Conservation (phyloP, 257 asterid genomes). For the Avicennia marina region DNA sequence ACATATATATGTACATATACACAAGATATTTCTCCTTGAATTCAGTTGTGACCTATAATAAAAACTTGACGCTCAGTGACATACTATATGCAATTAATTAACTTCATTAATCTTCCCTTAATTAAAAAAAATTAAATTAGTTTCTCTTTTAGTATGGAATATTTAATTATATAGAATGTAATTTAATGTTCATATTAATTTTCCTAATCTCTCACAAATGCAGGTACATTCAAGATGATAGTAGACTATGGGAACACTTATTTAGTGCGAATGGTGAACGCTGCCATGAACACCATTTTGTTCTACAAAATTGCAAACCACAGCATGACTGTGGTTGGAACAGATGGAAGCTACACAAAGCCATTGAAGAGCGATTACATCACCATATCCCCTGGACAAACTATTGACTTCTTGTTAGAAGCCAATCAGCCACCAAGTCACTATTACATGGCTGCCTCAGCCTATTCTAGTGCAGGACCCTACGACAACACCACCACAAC, state of each 20-base stretch:
- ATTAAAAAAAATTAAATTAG: too few species aligned
- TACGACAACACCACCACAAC: slow-evolving; percentile 56
- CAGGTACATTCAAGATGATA: slow-evolving; percentile 41
- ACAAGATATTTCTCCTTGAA: too few species aligned
- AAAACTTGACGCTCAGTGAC: too few species aligned
- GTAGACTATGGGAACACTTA: slow-evolving; percentile 46
- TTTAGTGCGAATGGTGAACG: slow-evolving; percentile 46
- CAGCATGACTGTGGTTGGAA: slow-evolving; percentile 46
- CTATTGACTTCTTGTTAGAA: slow-evolving; percentile 45
- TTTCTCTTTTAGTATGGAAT: too few species aligned
- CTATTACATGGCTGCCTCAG: slow-evolving; percentile 56
- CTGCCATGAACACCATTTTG: slow-evolving; percentile 51
- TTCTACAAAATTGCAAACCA: slow-evolving; percentile 48
- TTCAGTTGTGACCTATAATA: too few species aligned
- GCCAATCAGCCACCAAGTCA: slow-evolving; percentile 45
- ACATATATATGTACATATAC: too few species aligned
- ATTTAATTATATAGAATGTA: too few species aligned
- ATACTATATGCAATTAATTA: too few species aligned
- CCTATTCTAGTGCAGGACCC: slow-evolving; percentile 19
- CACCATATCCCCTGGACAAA: slow-evolving; percentile 55
- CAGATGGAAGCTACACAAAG: slow-evolving; percentile 48
- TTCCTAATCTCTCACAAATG: not conserved
- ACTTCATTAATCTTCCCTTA: too few species aligned
- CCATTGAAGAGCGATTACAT: slow-evolving; percentile 36
- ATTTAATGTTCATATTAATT: not conserved